phyloP scores from a whole-genome alignment of 768 basidiomycete species.

The Boletus tomentosulus region DNA sequence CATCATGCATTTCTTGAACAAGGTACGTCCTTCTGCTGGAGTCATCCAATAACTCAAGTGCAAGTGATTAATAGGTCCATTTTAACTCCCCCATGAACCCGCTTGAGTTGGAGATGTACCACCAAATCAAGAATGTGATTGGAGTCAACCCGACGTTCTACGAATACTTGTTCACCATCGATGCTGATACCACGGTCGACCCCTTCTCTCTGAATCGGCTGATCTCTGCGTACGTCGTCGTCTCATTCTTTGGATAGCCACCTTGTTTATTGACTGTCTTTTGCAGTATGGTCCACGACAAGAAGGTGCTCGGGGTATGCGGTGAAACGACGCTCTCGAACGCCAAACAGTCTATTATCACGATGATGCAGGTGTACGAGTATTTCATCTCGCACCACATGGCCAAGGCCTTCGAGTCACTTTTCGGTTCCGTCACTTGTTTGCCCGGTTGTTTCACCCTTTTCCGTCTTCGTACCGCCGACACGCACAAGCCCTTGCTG shows the following conservation, averaged over 20 bases:
- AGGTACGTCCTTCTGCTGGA: constrained; percentile 42
- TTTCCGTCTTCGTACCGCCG: constrained; percentile 90
- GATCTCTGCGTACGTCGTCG: constrained; percentile 77
- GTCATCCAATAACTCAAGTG: background rate
- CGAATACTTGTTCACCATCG: constrained; percentile 90
- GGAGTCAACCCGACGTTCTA: constrained; percentile 99
- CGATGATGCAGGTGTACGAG: constrained; percentile 99
- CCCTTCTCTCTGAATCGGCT: constrained; percentile 84
- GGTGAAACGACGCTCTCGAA: constrained; percentile 94
- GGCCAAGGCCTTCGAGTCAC: constrained; percentile 95
- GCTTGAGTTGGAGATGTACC: constrained; percentile 95
- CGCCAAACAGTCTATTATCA: constrained; percentile 90
- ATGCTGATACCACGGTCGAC: constrained; percentile 93
- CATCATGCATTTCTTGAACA: constrained; percentile 97
- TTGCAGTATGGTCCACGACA: constrained; percentile 92
- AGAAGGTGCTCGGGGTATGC: constrained; percentile 88
- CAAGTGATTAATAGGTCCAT: constrained; percentile 62
- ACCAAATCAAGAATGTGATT: constrained; percentile 99
- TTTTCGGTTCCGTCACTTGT: constrained; percentile 98
- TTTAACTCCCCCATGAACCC: constrained; percentile 97
- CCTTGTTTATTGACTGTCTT: background rate
- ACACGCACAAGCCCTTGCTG: constrained; percentile 92
- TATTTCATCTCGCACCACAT: constrained; percentile 99
- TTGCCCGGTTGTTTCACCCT: constrained; percentile 98
- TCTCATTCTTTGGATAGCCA: background rate